These are phyloP conservation scores for Clonostachys solani DNA, from an alignment of 2,329 filamentous ascomycete genomes.

Conservation along the genomic window DNA sequence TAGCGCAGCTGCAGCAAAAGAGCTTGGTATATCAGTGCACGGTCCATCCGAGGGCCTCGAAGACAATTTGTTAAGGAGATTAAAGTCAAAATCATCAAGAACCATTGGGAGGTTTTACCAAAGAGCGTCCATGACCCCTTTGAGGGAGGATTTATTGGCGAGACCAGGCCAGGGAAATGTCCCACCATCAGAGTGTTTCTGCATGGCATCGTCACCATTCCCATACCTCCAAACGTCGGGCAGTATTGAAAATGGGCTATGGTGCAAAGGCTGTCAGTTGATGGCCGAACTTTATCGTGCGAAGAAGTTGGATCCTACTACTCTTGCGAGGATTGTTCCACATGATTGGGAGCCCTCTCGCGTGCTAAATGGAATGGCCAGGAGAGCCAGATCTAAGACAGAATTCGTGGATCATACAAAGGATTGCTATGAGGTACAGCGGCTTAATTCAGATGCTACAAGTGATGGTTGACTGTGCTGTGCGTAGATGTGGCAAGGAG, in stretches of 20 bases:
- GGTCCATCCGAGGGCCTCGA: background rate
- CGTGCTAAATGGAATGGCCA: background rate
- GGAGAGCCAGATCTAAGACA: background rate
- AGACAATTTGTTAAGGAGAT: background rate
- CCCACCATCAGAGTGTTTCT: background rate
- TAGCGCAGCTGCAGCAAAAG: constrained; percentile 2
- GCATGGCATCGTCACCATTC: constrained; percentile 5
- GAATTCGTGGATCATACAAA: background rate
- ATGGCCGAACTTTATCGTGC: background rate
- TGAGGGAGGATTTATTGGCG: background rate
- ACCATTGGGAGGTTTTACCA: background rate
- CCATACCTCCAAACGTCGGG: background rate
- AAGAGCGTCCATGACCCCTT: background rate
- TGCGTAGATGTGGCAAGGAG: background rate
- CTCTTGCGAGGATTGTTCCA: background rate
- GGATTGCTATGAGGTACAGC: constrained; percentile 1
- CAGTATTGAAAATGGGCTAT: background rate
- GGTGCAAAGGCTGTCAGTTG: constrained; percentile 4
- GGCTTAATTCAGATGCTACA: background rate
- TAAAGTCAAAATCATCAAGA: background rate
- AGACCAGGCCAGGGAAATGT: constrained; percentile 1
- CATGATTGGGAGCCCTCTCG: background rate
- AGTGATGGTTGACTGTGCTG: background rate
- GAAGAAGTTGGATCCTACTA: background rate
- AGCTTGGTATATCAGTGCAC: background rate